Evolutionary conservation across 2,329 filamentous ascomycete genomes (phyloP).

Genomic region (Rhexocercosporidium sp.): DNA sequence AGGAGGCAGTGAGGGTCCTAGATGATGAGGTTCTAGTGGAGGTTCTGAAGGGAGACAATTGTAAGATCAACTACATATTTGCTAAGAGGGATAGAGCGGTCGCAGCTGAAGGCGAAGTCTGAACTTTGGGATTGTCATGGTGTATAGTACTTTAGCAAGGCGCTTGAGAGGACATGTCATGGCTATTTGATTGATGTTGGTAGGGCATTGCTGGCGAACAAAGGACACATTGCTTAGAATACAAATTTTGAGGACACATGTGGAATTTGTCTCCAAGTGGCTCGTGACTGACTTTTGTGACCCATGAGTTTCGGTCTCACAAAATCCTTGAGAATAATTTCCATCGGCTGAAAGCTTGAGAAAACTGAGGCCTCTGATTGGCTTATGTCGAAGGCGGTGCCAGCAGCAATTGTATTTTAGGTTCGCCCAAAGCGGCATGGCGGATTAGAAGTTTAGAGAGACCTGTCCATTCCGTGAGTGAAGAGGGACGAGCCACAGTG

Average conservation of each 20-base stretch:
- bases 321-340: not conserved
- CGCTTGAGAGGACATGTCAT: constrained; percentile 20
- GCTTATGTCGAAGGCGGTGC: constrained; percentile 10
- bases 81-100: constrained; percentile 43
- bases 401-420: no score
- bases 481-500: constrained; percentile 22
- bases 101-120: not conserved
- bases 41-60: constrained; percentile 50
- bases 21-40: constrained; percentile 56
- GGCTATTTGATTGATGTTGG: not conserved
- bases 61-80: constrained; percentile 54
- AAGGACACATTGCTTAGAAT: not conserved
- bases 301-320: constrained; percentile 6
- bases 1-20: constrained; percentile 43
- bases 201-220: constrained; percentile 1
- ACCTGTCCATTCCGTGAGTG: constrained; percentile 20
- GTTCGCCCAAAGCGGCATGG: constrained; percentile 4
- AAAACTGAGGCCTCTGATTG: not conserved
- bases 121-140: constrained; percentile 5
- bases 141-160: constrained; percentile 23
- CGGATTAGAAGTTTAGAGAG: constrained; percentile 20
- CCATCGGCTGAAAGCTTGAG: not conserved
- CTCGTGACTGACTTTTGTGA: not conserved
- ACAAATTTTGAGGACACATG: not conserved
- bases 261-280: not conserved